These are phyloP conservation scores for Xerophyta viscosa DNA, from an alignment of 106 monocot species.

Conservation along the genomic window DNA sequence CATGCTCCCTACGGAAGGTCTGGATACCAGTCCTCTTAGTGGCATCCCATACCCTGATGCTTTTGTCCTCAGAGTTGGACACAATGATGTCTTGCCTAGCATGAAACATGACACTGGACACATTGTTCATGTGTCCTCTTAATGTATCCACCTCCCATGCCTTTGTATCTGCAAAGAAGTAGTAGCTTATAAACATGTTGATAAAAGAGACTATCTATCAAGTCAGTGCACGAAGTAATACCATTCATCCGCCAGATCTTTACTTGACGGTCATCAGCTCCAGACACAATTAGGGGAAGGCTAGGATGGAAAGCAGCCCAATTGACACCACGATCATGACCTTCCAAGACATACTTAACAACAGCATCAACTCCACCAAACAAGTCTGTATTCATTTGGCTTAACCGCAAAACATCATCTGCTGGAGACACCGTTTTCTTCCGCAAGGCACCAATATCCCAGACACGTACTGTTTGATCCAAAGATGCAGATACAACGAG, in stretches of 20 bases:
- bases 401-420: constrained; percentile 43
- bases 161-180: constrained; percentile 57
- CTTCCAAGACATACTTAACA: constrained; percentile 88
- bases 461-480: constrained; percentile 65
- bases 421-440: constrained; percentile 55
- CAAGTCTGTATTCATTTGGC: constrained; percentile 81
- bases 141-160: constrained; percentile 94
- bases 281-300: constrained; percentile 78
- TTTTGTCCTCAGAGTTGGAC: constrained; percentile 94
- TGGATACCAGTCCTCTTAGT: constrained; percentile 83
- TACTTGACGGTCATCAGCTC: constrained; percentile 92
- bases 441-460: constrained; percentile 56
- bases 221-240: constrained; percentile 9
- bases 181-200: background rate
- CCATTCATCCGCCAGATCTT: constrained; percentile 94
- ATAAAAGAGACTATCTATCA: constrained; percentile 4
- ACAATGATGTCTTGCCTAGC: constrained; percentile 85
- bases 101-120: constrained; percentile 90
- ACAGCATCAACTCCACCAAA: constrained; percentile 94
- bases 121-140: constrained; percentile 88
- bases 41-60: constrained; percentile 89
- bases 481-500: constrained; percentile 63
- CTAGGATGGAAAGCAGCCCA: constrained; percentile 89
- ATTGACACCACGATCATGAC: constrained; percentile 88
- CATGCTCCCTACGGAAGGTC: constrained; percentile 83